Evolutionary conservation across 2,329 filamentous ascomycete genomes (phyloP), one percentile per base, ranked within the genome.

Genomic region (Penicillium rolfsii): DNA sequence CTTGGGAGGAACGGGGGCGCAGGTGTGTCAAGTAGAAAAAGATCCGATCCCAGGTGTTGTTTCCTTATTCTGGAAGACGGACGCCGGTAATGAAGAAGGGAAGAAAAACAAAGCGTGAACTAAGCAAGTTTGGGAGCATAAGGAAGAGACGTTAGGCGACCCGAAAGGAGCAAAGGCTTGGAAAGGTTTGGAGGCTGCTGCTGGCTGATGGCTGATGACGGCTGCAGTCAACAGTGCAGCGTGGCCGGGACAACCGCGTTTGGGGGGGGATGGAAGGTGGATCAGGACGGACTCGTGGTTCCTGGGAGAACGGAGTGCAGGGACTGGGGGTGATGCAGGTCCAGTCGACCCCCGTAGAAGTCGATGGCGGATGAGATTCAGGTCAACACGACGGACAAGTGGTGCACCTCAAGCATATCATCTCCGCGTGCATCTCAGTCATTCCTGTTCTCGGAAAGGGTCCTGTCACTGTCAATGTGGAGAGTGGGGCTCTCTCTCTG

Each of bases 231-330:
- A 60, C 58, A 48, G 35, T 36, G 11, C 35, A 46, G 46, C 55
- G 63, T 65, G 63, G 55, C 54, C 61, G 56, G 59, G 63, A 63
- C 63, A 65, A 65, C 63, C 53, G 58, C 53, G 58, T 22, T 26
- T 56, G 53, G 33, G 41, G 49, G 30, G 14, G 24, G 16, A 22
- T 8, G 4, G 19, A 22, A 33, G 22, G 52, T 30, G 52, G 50
- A 40, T 33, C 19, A n/a, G 33, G 11, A 35, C 11, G 5, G 46
- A 33, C 16, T 8, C 7, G 12, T 36, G 5, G 28, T 30, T 30
- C 28, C 28, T 8, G 28, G 28, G 28, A 22, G 19, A 22, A 22
- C 19, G 19, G 19, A 22, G 19, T 22, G 19, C 19, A 22, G 19
- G 19, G 19, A 22, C 19, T 22, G 19, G 19, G 19, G 19, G 19